Evolutionary conservation across 495 filamentous ascomycete genomes (phyloP).

Genomic region (Parathielavia hyrcaniae): DNA sequence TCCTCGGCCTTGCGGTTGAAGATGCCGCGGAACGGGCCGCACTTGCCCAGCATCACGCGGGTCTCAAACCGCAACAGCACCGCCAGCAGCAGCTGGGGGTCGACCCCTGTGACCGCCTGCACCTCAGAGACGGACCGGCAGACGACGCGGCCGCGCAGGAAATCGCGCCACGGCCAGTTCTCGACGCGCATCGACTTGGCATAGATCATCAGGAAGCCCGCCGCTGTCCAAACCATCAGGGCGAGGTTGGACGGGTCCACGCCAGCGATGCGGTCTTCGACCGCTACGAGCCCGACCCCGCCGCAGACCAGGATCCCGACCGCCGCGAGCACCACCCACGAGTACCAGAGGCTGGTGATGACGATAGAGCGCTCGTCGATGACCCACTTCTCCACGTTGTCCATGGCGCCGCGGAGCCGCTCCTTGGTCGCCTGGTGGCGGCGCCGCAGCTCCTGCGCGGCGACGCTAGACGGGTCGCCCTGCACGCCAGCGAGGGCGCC

Average conservation of each 20-base stretch:
- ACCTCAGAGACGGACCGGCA: constrained; percentile 33
- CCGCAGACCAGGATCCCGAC: constrained; percentile 11
- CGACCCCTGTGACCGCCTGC: constrained; percentile 26
- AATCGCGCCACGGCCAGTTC: constrained; percentile 37
- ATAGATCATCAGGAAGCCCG: constrained; percentile 30
- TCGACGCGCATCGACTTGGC: constrained; percentile 29
- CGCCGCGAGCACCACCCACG: not conserved
- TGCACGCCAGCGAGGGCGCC: too few species aligned
- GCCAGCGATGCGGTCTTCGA: constrained; percentile 23
- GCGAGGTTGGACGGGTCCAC: constrained; percentile 39
- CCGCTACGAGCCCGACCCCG: constrained; percentile 21
- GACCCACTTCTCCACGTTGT: too few species aligned
- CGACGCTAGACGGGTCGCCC: too few species aligned
- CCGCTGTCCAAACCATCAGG: constrained; percentile 31
- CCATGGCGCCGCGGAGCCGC: too few species aligned
- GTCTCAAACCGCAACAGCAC: constrained; percentile 29
- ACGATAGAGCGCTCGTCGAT: too few species aligned
- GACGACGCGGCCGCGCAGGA: constrained; percentile 24
- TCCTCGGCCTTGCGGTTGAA: constrained; percentile 22
- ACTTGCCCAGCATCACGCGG: constrained; percentile 17
- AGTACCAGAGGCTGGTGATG: too few species aligned
- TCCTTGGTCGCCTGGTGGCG: too few species aligned
- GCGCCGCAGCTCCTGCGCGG: too few species aligned
- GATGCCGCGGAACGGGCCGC: constrained; percentile 29
- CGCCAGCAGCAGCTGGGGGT: constrained; percentile 28